Conservation (phyloP, 345 rosid genomes). For the Brassica juncea region DNA sequence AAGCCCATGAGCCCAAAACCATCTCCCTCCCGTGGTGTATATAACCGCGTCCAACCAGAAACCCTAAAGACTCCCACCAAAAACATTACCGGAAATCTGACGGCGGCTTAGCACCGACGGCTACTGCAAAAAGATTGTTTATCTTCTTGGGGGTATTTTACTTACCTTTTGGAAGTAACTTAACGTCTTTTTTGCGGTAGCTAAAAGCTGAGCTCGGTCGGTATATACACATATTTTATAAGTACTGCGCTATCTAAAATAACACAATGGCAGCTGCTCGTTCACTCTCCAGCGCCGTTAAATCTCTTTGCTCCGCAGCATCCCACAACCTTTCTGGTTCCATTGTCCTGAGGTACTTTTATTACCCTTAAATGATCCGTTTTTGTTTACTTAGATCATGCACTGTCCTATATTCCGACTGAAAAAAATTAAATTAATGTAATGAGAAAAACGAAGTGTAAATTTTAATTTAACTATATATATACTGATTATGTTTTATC, state of each 20-base stretch:
- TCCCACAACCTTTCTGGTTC: conserved; percentile 12
- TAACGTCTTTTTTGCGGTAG: conserved; percentile 26
- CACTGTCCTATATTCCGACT: neutral
- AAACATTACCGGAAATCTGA: conserved; percentile 29
- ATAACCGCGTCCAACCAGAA: conserved; percentile 13
- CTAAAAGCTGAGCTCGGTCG: conserved; percentile 22
- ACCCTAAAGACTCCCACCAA: conserved; percentile 13
- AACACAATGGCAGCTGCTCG: conserved; percentile 37
- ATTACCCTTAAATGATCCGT: neutral
- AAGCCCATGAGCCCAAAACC: conserved; percentile 32
- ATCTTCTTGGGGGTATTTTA: conserved; percentile 2
- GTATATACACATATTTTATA: neutral
- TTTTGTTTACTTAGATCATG: conserved; percentile 11
- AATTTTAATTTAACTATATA: neutral
- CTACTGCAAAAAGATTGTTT: conserved; percentile 33
- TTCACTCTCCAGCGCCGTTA: conserved; percentile 31
- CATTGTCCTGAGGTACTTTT: conserved; percentile 21
- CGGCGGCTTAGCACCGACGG: conserved; percentile 37
- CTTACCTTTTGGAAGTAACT: conserved; percentile 15
- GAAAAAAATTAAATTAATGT: neutral
- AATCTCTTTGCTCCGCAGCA: conserved; percentile 20
- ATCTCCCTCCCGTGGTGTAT: neutral
- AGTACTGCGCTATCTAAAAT: neutral
- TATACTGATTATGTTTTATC: neutral
- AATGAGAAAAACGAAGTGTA: neutral